Percentiles rank a stretch among this genome's conserved stretches.
phyloP scores from a whole-genome alignment of 352 stramenopile genomes.

The Hyaloperonospora arabidopsidis region DNA sequence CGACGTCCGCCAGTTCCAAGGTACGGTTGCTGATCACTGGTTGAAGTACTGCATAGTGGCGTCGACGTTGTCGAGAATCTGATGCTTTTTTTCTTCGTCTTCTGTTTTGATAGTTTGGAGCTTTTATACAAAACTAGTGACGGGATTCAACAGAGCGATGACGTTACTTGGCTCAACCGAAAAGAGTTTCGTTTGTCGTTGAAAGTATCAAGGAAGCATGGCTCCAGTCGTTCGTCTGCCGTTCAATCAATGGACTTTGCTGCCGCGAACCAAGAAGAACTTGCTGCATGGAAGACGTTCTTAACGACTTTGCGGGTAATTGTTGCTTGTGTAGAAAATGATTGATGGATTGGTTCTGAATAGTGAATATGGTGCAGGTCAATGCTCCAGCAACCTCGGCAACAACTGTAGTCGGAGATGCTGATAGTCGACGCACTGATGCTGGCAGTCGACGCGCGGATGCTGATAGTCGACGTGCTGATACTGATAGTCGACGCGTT shows the following conservation, averaged over 20 bases:
- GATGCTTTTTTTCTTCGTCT: too few species aligned
- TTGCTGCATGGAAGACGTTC: conserved; percentile 67
- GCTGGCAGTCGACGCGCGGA: too few species aligned
- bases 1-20: conserved; percentile 53
- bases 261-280: conserved; percentile 42
- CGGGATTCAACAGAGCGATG: conserved; percentile 45
- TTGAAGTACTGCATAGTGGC: too few species aligned
- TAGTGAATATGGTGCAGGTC: conserved; percentile 8
- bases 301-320: conserved; percentile 46
- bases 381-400: conserved; percentile 21
- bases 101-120: conserved; percentile 29
- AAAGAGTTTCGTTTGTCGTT: conserved; percentile 64
- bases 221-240: conserved; percentile 52
- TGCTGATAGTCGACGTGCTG: conserved; percentile 4
- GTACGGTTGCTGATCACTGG: conserved; percentile 26
- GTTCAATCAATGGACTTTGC: conserved; percentile 62
- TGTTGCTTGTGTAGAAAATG: not conserved
- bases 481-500: conserved; percentile 1
- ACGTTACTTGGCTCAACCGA: conserved; percentile 59
- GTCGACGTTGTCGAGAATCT: too few species aligned
- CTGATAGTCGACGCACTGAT: conserved; percentile 3
- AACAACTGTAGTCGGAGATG: conserved; percentile 19
- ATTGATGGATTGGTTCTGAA: conserved; percentile 3
- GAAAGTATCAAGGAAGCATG: conserved; percentile 50
- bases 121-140: conserved; percentile 56